Conservation (phyloP, 176 grass and related monocot genomes). For the Aegilops bicornis region DNA sequence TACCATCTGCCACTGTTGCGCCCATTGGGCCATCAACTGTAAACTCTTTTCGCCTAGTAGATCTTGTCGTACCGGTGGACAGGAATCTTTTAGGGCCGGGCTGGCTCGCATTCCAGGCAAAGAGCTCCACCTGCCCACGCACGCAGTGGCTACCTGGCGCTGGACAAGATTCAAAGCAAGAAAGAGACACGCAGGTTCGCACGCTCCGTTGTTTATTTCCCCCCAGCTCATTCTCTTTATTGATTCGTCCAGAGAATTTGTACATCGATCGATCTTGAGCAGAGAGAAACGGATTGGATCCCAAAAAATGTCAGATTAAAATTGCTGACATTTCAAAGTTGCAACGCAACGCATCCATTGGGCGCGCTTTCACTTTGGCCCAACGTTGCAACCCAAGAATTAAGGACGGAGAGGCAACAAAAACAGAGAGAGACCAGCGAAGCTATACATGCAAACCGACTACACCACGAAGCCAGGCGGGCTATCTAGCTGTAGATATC, state of each 20-base stretch:
- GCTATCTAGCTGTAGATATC: slow-evolving; percentile 40
- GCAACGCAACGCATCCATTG: slow-evolving; percentile 9
- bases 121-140: background rate
- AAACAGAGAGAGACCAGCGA: background rate
- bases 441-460: slow-evolving; percentile 39
- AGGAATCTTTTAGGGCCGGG: slow-evolving; percentile 38
- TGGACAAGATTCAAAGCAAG: slow-evolving; percentile 24
- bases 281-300: background rate
- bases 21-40: background rate
- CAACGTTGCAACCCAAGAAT: slow-evolving; percentile 12
- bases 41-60: slow-evolving; percentile 4
- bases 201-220: background rate
- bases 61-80: slow-evolving; percentile 22
- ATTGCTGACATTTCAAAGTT: slow-evolving; percentile 45
- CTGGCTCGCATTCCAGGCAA: slow-evolving; percentile 27
- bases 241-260: slow-evolving; percentile 11
- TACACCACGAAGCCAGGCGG: background rate
- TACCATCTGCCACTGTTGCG: background rate
- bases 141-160: slow-evolving; percentile 7
- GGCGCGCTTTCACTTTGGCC: slow-evolving; percentile 33
- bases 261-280: slow-evolving; percentile 28
- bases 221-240: slow-evolving; percentile 6
- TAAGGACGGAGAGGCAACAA: background rate
- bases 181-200: slow-evolving; percentile 32
- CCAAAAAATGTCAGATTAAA: slow-evolving; percentile 54